Evolutionary conservation across 768 basidiomycete species (phyloP), one percentile per base, ranked within the genome.

Genomic region (Fomitopsis pulvina): DNA sequence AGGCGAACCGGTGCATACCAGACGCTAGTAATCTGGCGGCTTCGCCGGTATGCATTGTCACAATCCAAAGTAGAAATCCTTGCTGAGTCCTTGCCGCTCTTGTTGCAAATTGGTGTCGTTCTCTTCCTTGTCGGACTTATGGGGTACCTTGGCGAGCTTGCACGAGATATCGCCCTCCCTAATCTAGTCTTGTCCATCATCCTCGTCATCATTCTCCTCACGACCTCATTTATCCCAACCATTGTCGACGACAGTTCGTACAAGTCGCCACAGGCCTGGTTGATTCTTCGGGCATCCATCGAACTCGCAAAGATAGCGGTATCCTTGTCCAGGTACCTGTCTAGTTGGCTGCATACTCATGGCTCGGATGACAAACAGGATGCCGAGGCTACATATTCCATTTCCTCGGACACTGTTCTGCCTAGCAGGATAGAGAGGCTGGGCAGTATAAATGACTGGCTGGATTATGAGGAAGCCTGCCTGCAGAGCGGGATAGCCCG

Each of bases 61-160:
- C 38, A 47, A 14, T 65, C 61, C 61, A 30, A 53, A 47, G 51
- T 53, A 2, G 22, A 30, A 1, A 29, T 21, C 10, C 45, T 57
- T 12, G 50, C 52, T 1, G 26, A 47, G n/a, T 18, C 55, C 4
- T 47, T 60, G 2, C 59, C 59, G 27, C 45, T 51, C 6, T 45
- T 57, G 9, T 52, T 60, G 14, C 54, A 56, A 34, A 12, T 52
- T 2, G 52, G 54, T 5, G 37, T 60, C n/a, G 39, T 60, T 26
- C 28, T 60, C 22, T 60, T 60, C 48, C 41, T 58, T 14, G 25
- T 26, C 12, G 60, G 57, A 2, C 30, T 60, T 12, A 60, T 66
- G 48, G 51, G 48, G 14, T 45, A 56, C 5, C 47, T 58, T 12
- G 53, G 54, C 48, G 50, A 43, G 4, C 45, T 60, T 7, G 34